phyloP scores from a whole-genome alignment of 1,284 basidiomycete species.

The Tremellales sp. region DNA sequence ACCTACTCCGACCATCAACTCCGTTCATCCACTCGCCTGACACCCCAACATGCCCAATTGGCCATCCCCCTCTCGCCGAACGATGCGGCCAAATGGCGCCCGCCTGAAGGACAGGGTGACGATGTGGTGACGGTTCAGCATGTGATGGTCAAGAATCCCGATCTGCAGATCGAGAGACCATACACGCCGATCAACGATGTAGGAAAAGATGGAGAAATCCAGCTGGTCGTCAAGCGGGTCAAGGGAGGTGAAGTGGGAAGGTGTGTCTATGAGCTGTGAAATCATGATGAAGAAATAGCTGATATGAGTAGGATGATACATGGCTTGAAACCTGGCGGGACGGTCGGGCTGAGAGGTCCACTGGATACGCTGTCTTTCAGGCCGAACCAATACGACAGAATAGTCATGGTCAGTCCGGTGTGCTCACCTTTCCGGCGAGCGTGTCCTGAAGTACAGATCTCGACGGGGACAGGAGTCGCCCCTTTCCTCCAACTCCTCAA shows the following conservation, averaged over 20 bases:
- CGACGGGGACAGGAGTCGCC: conserved; percentile 45
- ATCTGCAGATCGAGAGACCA: conserved; percentile 45
- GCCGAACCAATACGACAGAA: conserved; percentile 31
- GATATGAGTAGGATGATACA: conserved; percentile 32
- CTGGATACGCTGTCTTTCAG: conserved; percentile 37
- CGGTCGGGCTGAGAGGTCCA: conserved; percentile 42
- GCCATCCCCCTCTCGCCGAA: conserved; percentile 18
- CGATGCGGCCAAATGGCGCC: conserved; percentile 6
- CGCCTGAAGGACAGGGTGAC: conserved; percentile 3
- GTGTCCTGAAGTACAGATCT: too few relatives aligned
- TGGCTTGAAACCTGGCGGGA: conserved; percentile 27
- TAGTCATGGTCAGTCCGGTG: conserved; percentile 36
- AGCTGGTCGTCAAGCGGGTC: conserved; percentile 44
- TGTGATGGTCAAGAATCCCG: conserved; percentile 43
- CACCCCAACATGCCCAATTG: conserved; percentile 32
- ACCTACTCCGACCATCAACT: conserved; percentile 36
- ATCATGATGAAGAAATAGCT: too few relatives aligned
- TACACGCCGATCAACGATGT: conserved; percentile 47
- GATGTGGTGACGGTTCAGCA: conserved; percentile 38
- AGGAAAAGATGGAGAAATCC: conserved; percentile 26
- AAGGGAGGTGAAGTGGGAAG: conserved; percentile 46
- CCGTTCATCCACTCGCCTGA: conserved; percentile 10
- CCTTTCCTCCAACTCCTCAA: conserved; percentile 47
- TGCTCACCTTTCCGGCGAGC: conserved; percentile 2
- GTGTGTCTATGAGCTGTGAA: too few relatives aligned